These are phyloP conservation scores for Catunica adiposa DNA, from an alignment of 2,329 filamentous ascomycete genomes.

Conservation along the genomic window DNA sequence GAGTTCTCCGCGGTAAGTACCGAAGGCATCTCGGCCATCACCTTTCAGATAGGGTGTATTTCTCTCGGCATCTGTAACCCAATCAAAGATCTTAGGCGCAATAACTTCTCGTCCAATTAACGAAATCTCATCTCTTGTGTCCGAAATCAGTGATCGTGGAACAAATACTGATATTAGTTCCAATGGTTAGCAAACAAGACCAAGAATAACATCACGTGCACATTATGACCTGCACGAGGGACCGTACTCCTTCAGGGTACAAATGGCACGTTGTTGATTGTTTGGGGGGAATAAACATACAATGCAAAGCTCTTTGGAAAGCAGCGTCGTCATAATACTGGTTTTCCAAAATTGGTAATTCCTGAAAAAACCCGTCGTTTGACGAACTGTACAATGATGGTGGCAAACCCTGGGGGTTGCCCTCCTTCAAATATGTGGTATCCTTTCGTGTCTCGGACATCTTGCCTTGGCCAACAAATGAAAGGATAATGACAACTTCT, in stretches of 20 bases:
- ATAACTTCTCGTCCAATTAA: slow-evolving; percentile 36
- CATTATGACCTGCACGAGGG: neutral
- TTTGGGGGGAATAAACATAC: no score
- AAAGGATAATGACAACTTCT: no score
- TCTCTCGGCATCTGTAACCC: slow-evolving; percentile 46
- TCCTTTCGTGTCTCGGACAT: neutral
- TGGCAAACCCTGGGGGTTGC: neutral
- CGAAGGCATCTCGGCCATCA: slow-evolving; percentile 44
- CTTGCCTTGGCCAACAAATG: neutral
- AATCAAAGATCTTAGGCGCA: slow-evolving; percentile 36
- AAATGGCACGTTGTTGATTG: no score
- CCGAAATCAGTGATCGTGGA: slow-evolving; percentile 23
- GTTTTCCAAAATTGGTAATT: slow-evolving; percentile 33
- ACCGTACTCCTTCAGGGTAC: neutral
- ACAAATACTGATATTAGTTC: slow-evolving; percentile 34
- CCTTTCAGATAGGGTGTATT: slow-evolving; percentile 44
- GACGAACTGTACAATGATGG: slow-evolving; percentile 18
- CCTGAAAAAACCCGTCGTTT: slow-evolving; percentile 40
- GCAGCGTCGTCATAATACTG: slow-evolving; percentile 40
- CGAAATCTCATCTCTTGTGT: slow-evolving; percentile 28
- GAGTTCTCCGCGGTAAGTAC: slow-evolving; percentile 39
- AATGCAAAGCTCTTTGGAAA: slow-evolving; percentile 33
- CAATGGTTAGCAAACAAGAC: neutral
- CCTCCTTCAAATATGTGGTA: neutral
- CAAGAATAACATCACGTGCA: neutral